phyloP scores from a whole-genome alignment of 1,284 basidiomycete species.

The Apiotrichum porosum region DNA sequence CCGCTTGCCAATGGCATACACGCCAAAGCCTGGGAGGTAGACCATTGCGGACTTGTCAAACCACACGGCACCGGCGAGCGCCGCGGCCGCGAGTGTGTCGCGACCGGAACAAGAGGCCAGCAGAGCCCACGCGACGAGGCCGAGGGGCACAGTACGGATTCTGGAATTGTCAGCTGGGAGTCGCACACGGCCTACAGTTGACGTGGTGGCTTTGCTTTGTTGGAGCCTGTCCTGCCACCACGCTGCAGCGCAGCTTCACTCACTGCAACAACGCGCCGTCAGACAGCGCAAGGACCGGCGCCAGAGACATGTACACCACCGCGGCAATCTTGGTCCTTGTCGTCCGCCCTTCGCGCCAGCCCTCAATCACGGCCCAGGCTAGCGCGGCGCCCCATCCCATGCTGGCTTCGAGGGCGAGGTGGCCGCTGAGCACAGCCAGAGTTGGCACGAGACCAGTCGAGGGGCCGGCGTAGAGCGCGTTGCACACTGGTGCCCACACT shows the following conservation, averaged over 20 bases:
- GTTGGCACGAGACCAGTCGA: too few relatives aligned
- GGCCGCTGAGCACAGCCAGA: neutral
- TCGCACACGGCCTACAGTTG: too few relatives aligned
- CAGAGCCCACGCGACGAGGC: constrained; percentile 16
- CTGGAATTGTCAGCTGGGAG: constrained; percentile 6
- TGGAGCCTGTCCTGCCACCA: neutral
- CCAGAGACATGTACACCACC: constrained; percentile 9
- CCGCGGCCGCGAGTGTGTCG: constrained; percentile 7
- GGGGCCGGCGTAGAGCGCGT: neutral
- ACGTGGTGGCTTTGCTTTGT: neutral
- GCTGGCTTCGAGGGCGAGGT: constrained; percentile 7
- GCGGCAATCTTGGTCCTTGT: constrained; percentile 14
- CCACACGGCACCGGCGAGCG: constrained; percentile 5
- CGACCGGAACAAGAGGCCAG: constrained; percentile 8
- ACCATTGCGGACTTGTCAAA: neutral
- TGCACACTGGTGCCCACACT: neutral
- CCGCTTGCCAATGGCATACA: constrained; percentile 17
- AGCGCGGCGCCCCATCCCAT: constrained; percentile 11
- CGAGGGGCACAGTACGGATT: constrained; percentile 9
- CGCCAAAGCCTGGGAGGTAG: constrained; percentile 11
- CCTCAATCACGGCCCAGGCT: constrained; percentile 13
- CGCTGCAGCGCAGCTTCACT: neutral
- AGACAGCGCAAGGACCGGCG: constrained; percentile 9
- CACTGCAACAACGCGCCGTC: constrained; percentile 10
- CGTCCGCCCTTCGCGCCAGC: constrained; percentile 15